Conservation (phyloP, 2,329 filamentous ascomycete species). For the Biscogniauxia mediterranea region DNA sequence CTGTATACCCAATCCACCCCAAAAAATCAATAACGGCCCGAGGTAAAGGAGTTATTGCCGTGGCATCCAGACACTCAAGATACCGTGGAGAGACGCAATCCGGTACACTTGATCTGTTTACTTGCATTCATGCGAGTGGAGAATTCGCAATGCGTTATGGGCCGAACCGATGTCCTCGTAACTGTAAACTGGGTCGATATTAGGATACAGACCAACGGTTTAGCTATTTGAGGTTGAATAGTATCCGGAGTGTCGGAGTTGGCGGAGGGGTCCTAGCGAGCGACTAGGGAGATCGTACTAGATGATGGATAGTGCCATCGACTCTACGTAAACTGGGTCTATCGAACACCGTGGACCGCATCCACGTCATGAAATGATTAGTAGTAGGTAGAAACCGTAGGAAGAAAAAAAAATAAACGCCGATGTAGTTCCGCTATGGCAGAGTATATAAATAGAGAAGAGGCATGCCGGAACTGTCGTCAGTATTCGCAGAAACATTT, state of each 20-base stretch:
- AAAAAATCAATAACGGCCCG: not conserved
- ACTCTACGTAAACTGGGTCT: not conserved
- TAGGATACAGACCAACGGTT: not conserved
- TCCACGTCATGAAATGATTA: not conserved
- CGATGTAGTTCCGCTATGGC: not conserved
- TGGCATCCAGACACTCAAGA: not conserved
- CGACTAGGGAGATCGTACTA: not conserved
- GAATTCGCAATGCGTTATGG: not conserved
- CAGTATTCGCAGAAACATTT: not conserved
- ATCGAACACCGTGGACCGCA: not conserved
- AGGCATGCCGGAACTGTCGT: not conserved
- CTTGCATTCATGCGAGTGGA: not conserved
- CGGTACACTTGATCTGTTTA: not conserved
- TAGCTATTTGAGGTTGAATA: too few species aligned
- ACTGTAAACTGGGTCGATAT: not conserved
- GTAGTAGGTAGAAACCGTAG: not conserved
- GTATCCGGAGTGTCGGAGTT: not conserved
- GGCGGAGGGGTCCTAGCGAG: not conserved
- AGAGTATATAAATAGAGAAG: not conserved
- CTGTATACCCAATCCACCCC: not conserved
- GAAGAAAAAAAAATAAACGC: not conserved
- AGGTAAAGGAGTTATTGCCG: too few species aligned
- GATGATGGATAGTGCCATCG: not conserved
- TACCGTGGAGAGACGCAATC: not conserved
- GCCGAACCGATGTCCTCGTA: not conserved